A percentile compares a stretch with the other conserved stretches of the same genome.
phyloP scores from a whole-genome alignment of 768 basidiomycete species.

The Bullera alba region DNA sequence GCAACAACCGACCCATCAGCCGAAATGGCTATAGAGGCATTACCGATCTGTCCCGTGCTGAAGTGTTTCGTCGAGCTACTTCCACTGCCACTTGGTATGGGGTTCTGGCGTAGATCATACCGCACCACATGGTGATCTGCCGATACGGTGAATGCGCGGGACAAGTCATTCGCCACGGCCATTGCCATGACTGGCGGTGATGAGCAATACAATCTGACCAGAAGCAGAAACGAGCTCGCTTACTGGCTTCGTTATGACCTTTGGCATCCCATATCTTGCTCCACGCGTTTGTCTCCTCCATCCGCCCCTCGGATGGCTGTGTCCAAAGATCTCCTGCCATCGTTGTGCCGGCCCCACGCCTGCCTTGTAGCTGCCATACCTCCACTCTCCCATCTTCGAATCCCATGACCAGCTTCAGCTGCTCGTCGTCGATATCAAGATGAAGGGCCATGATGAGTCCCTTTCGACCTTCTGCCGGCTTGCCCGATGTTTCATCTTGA shows the following conservation, averaged over 20 bases:
- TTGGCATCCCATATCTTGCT: constrained; percentile 26
- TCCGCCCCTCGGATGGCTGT: constrained; percentile 10
- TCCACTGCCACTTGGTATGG: neutral
- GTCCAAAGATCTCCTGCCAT: constrained; percentile 7
- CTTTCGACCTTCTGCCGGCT: neutral
- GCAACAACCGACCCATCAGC: constrained; percentile 74
- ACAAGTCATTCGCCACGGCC: constrained; percentile 57
- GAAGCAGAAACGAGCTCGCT: constrained; percentile 5
- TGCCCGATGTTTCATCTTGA: neutral
- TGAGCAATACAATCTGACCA: constrained; percentile 1
- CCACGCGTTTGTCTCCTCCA: neutral
- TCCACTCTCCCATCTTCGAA: constrained; percentile 87
- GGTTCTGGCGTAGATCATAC: constrained; percentile 26
- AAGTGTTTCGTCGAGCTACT: constrained; percentile 43
- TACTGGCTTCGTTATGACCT: constrained; percentile 48
- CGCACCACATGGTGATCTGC: constrained; percentile 59
- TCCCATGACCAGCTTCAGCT: constrained; percentile 60
- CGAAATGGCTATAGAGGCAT: constrained; percentile 66
- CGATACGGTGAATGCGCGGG: constrained; percentile 69
- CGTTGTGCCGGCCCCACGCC: neutral
- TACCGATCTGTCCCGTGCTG: constrained; percentile 72
- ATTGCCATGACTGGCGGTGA: constrained; percentile 69
- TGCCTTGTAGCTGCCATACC: constrained; percentile 46
- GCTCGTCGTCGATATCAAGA: constrained; percentile 50
- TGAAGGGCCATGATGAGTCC: constrained; percentile 79